Base-by-base conservation (phyloP, 345 rosid genomes). In the Linum usitatissimum region DNA sequence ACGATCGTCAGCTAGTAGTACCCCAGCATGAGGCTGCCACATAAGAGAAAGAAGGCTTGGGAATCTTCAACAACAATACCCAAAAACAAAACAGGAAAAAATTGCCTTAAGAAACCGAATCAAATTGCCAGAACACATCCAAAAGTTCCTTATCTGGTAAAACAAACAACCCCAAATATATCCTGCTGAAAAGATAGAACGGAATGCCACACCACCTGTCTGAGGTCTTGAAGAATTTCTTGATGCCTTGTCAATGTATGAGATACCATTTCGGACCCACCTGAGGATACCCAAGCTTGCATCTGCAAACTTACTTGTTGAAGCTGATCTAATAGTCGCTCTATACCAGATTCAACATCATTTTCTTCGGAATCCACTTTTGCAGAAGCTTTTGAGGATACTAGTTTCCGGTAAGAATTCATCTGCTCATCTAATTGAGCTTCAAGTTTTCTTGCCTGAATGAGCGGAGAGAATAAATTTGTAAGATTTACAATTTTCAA, bases 391-490 rank as follows among this genome's bases (percentile, higher is more conserved):
- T 87, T 93, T 3, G 87, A 62, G 4, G 96, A 90, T 57, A 81
- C 94, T 72, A 90, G 70, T 77, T 82, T 90, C 57, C 99, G 88
- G 65, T 83, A 93, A 7, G 82, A 82, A 81, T 78, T 76, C 99
- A 93, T 93, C 80, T 93, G 94, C 80, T 90, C 96, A 63, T 93
- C 99, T 73, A 93, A 81, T 80, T 86, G 97, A 73, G 97, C 95
- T 82, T 93, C 96, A 12, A 90, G 84, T 74, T 86, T 93, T 73
- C 95, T 87, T 49, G 99, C 99, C 99, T 93, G 78, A 77, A 51
- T 30, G 63, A 7, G 45, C 20, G 18, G 53, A 53, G 36, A 21
- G 6, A 55, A 71, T 56, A 10, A 65, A 18, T 57, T 8, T 48
- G 34, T 10, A 19, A 12, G 30, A 19, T 19, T 1, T 6, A 20